These are phyloP conservation scores for Osmanthus fragrans DNA, from an alignment of 257 asterid species.

Conservation along the genomic window DNA sequence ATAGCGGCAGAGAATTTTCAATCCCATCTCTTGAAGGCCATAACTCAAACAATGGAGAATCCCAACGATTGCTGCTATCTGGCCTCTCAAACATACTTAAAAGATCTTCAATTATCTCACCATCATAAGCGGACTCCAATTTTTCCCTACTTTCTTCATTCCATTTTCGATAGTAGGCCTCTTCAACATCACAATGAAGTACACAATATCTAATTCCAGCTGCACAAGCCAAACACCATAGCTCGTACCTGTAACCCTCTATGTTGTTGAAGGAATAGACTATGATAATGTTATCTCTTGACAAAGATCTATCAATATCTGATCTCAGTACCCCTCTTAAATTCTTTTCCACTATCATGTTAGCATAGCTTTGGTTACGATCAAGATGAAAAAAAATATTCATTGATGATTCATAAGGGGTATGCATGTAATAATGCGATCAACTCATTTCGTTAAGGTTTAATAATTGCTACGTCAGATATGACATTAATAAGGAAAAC, in stretches of 20 bases:
- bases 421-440: too few species aligned
- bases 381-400: constrained; percentile 80
- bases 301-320: constrained; percentile 88
- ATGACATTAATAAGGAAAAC: too few species aligned
- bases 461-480: too few species aligned
- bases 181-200: constrained; percentile 71
- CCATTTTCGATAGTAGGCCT: constrained; percentile 65
- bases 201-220: constrained; percentile 92
- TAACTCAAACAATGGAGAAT: too few species aligned
- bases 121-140: constrained; percentile 36
- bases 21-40: too few species aligned
- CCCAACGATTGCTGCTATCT: too few species aligned
- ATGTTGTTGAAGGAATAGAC: constrained; percentile 94
- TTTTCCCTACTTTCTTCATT: constrained; percentile 62
- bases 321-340: constrained; percentile 87
- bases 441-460: too few species aligned
- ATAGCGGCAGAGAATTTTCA: too few species aligned
- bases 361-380: constrained; percentile 75
- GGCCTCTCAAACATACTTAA: too few species aligned
- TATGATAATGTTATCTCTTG: constrained; percentile 68
- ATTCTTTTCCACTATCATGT: constrained; percentile 91
- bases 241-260: constrained; percentile 94
- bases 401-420: constrained; percentile 46
- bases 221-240: constrained; percentile 97
- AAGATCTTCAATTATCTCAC: too few species aligned